A percentile compares a stretch with the other conserved stretches of the same genome.
These are phyloP conservation scores for Xylariales sp. DNA, from an alignment of 2,329 filamentous ascomycete species.

Conservation along the genomic window DNA sequence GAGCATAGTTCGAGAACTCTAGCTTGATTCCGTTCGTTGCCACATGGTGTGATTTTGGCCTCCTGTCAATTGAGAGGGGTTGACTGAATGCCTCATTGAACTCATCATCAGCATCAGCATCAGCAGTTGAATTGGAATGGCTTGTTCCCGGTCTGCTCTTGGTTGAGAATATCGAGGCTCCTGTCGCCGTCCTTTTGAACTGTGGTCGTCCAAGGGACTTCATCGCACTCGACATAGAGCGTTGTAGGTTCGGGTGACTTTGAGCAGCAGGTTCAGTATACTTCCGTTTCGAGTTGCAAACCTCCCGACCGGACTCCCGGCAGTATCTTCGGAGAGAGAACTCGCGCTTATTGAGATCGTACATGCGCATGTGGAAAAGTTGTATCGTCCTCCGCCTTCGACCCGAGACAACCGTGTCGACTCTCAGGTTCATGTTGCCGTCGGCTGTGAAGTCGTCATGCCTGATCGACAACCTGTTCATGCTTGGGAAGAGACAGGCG, in stretches of 20 bases:
- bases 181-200: constrained; percentile 32
- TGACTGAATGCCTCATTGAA: constrained; percentile 21
- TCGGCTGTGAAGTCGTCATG: constrained; percentile 89
- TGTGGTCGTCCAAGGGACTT: constrained; percentile 37
- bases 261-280: constrained; percentile 48
- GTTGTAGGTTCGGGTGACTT: constrained; percentile 36
- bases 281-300: constrained; percentile 78
- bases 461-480: constrained; percentile 72
- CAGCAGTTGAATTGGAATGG: constrained; percentile 27
- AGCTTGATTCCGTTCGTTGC: constrained; percentile 79
- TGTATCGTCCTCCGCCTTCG: constrained; percentile 64
- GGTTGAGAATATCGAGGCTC: constrained; percentile 23
- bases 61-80: constrained; percentile 25
- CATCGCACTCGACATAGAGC: constrained; percentile 45
- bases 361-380: constrained; percentile 93
- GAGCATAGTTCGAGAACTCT: constrained; percentile 96
- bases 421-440: constrained; percentile 92
- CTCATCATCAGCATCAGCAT: constrained; percentile 28
- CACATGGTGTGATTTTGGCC: constrained; percentile 31
- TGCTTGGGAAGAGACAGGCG: constrained; percentile 78
- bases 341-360: constrained; percentile 78
- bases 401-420: constrained; percentile 71
- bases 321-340: constrained; percentile 91
- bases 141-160: constrained; percentile 32
- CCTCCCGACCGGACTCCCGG: constrained; percentile 85